Evolutionary conservation across 2,329 filamentous ascomycete genomes (phyloP), one percentile per base, ranked within the genome.

Genomic region (Monilinia fructigena): DNA sequence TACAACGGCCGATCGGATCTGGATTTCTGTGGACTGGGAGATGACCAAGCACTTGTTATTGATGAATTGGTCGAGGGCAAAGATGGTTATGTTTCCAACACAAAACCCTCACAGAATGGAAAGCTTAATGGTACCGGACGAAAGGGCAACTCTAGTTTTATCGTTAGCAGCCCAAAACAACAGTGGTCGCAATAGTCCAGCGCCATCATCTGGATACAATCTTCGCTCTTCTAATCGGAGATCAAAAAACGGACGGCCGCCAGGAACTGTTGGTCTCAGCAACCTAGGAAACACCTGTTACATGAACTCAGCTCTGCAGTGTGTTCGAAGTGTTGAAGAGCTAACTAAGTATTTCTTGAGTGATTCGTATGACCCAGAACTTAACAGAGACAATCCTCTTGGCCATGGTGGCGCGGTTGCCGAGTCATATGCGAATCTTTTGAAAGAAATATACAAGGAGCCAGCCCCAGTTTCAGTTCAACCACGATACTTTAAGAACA

Each of bases 271-370:
- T 53, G 95, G 95, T 45, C 81, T 99, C 63, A 87, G 86, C 70
- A 99, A 99, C 75, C 81, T 99, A 18, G 95, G 95, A 59, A 99
- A 99, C 75, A 98, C 95, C 0, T 99, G 95, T 79, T 99, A 99
- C 80, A 97, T 98, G 93, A 98, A 98, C 78, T 97, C 94, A 28
- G 95, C 95, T 12, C 82, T 98, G 65, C 95, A 99, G 76, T 99
- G 95, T 76, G 86, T 99, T 62, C 88, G 94, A 61, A 96, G 92
- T 72, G 93, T 97, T 0, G 92, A 97, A 75, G 95, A 99, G 78
- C 80, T 99, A 70, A 94, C 92, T 6, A 89, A 93, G 74, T 99
- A 97, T 78, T 98, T 99, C 78, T 78, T 97, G 60, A 83, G 85
- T 61, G 84, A 88, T 67, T 85, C 89, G 69, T 93, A 91, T 78